A percentile compares a stretch with the other conserved stretches of the same genome.
These are phyloP conservation scores for Petrea volubilis DNA, from an alignment of 257 asterid species.

Conservation along the genomic window DNA sequence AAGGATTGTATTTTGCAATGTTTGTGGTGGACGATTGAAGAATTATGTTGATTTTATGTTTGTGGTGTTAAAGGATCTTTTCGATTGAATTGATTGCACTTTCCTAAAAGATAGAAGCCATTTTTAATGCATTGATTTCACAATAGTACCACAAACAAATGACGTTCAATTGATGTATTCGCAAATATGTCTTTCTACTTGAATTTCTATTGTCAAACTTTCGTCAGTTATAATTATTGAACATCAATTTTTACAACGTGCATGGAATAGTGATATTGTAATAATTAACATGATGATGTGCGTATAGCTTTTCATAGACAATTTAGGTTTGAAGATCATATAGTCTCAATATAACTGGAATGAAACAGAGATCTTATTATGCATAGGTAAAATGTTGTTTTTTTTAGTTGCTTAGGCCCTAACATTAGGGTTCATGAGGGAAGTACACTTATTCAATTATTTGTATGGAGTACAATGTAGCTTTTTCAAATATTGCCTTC, in stretches of 20 bases:
- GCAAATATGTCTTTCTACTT: slow-evolving; percentile 1
- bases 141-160: not conserved
- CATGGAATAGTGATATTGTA: no score
- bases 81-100: slow-evolving; percentile 2
- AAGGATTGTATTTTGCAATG: not conserved
- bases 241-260: no score
- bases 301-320: not conserved
- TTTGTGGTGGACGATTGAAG: not conserved
- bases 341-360: not conserved
- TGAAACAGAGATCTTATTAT: not conserved
- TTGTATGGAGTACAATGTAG: not conserved
- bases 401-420: not conserved
- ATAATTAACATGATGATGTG: not conserved
- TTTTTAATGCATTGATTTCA: not conserved
- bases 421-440: not conserved
- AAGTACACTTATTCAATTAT: not conserved
- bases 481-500: not conserved
- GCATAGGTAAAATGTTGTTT: not conserved
- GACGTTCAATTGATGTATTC: not conserved
- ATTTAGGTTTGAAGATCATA: not conserved
- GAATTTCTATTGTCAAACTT: not conserved
- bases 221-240: no score
- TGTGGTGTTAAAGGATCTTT: not conserved
- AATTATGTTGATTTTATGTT: not conserved
- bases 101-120: not conserved